Evolutionary conservation across 306 rosid genomes (phyloP).

Genomic region (Dryas drummondii): DNA sequence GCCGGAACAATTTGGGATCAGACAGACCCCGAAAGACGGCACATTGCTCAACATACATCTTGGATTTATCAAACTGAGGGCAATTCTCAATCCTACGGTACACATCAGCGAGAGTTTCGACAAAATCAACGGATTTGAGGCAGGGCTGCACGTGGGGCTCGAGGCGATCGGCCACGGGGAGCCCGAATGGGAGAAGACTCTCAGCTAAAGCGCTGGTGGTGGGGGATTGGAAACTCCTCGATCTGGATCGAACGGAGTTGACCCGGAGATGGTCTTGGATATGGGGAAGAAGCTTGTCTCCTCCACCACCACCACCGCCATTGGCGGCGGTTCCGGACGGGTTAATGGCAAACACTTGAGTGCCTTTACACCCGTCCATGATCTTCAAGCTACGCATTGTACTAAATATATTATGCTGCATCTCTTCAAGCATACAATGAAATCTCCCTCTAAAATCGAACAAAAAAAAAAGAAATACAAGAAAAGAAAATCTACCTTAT

Average conservation of each 20-base stretch:
- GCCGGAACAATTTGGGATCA: constrained; percentile 66
- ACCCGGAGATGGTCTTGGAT: constrained; percentile 49
- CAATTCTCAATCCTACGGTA: constrained; percentile 47
- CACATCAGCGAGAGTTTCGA: constrained; percentile 42
- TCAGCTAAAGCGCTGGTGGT: constrained; percentile 31
- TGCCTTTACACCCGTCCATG: constrained; percentile 81
- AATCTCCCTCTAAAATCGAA: not conserved
- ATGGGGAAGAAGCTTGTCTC: constrained; percentile 59
- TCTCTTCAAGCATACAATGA: constrained; percentile 39
- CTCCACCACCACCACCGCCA: constrained; percentile 30
- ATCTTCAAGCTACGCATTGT: constrained; percentile 82
- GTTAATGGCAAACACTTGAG: constrained; percentile 60
- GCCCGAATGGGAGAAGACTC: constrained; percentile 59
- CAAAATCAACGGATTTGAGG: constrained; percentile 51
- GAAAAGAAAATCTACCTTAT: constrained; percentile 1
- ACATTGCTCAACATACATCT: constrained; percentile 60
- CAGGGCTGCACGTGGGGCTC: constrained; percentile 62
- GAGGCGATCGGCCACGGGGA: constrained; percentile 56
- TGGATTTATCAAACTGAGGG: constrained; percentile 49
- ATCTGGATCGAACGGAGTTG: constrained; percentile 49
- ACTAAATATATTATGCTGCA: constrained; percentile 68
- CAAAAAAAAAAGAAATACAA: not conserved
- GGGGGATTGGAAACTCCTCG: constrained; percentile 35
- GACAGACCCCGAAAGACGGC: constrained; percentile 45
- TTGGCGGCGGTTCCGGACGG: constrained; percentile 31